These are phyloP conservation scores for Diaporthe vaccinii DNA, from an alignment of 2,329 filamentous ascomycete genomes.

Conservation along the genomic window DNA sequence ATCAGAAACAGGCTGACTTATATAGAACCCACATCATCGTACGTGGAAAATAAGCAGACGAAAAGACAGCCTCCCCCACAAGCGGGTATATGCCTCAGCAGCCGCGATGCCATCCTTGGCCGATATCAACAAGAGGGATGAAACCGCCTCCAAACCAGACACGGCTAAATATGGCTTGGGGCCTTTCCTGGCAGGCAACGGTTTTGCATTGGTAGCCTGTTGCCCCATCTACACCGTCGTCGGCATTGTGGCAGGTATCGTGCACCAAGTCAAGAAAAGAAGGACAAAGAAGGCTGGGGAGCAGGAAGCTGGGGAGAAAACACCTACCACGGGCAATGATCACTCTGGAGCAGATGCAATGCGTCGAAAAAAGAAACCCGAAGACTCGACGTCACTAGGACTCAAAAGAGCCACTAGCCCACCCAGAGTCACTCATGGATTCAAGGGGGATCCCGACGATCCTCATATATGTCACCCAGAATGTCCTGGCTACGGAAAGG, in stretches of 20 bases:
- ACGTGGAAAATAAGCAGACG: too few species aligned
- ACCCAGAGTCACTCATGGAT: background rate
- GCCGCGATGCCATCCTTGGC: background rate
- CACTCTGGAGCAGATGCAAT: too few species aligned
- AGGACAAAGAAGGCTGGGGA: background rate
- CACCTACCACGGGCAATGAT: background rate
- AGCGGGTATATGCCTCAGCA: background rate
- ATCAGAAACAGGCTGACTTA: background rate
- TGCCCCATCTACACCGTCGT: slow-evolving; percentile 7
- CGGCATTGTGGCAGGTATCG: background rate
- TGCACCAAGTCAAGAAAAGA: background rate
- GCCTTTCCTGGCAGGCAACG: background rate
- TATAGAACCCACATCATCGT: background rate
- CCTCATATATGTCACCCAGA: background rate
- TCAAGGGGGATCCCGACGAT: background rate
- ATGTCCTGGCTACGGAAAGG: background rate
- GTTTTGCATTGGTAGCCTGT: background rate
- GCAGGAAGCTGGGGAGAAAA: background rate
- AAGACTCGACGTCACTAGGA: background rate
- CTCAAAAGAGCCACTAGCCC: background rate
- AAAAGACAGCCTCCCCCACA: background rate
- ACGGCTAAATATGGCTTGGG: slow-evolving; percentile 12
- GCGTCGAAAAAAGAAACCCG: background rate
- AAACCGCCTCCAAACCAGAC: slow-evolving; percentile 17
- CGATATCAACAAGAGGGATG: slow-evolving; percentile 3